Base-by-base conservation (phyloP, 441 rosid genomes). In the Populus hybrid region DNA sequence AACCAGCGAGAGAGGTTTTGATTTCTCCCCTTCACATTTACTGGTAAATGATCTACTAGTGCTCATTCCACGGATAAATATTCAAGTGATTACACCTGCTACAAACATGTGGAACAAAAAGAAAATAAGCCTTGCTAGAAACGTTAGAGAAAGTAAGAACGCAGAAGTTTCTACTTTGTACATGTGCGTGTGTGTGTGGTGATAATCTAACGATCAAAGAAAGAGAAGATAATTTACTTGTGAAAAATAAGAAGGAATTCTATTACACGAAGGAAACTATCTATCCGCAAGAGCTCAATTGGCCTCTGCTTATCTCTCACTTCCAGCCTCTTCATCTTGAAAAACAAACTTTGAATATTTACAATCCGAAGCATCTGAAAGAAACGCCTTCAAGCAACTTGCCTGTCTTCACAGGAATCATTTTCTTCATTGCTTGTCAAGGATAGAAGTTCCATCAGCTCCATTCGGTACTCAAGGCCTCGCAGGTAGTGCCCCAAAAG, bases 401-500 rank as follows among this genome's bases (percentile, higher is more conserved):
- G 86, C 70, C 84, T 89, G 78, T 89, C 85, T 46, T 86, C 89
- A 64, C 40, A n/a, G 32, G 61, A 72, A 34, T 84, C 86, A 70
- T 67, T 84, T 83, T 84, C 86, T 6, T 76, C 75, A 38, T 83
- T 79, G 38, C 85, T 82, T 5, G 93, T 87, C 80, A 89, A 81
- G 20, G 91, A 88, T 8, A 93, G 67, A 80, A 95, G 95, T 68
- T 90, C 93, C 86, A 67, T 86, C 78, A 95, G 93, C 87, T 89
- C 97, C 92, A 90, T 81, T 61, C 97, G 88, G 76, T 91, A 95
- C 83, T 95, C 97, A 10, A 93, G 89, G 76, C 98, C 99, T 86
- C 98, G 87, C 16, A 95, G 90, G 78, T 92, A 88, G 81, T 95
- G 99, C 79, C 98, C 98, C 85, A 95, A 69, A 59, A 95, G 86